A percentile compares a stretch with the other conserved stretches of the same genome.
Conservation (phyloP, 2,329 filamentous ascomycete species). For the Aspergillus novofumigatus region DNA sequence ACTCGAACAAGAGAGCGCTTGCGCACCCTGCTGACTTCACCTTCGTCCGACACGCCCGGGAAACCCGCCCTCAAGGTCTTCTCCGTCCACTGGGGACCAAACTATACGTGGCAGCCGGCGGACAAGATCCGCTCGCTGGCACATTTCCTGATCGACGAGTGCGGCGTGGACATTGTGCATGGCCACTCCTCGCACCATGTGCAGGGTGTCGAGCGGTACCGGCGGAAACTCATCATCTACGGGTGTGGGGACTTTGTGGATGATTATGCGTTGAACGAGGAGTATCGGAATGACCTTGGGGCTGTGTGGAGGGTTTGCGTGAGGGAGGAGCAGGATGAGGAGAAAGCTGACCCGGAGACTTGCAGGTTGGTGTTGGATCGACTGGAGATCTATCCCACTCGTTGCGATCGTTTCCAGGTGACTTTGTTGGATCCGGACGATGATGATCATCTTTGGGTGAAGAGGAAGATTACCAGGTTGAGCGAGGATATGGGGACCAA, state of each 20-base stretch:
- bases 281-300: slow-evolving; percentile 38
- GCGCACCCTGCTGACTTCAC: slow-evolving; percentile 14
- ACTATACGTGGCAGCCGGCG: slow-evolving; percentile 35
- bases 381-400: slow-evolving; percentile 36
- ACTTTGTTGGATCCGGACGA: slow-evolving; percentile 26
- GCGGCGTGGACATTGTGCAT: slow-evolving; percentile 40
- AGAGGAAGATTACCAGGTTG: slow-evolving; percentile 23
- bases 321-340: slow-evolving; percentile 5
- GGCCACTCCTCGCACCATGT: slow-evolving; percentile 41
- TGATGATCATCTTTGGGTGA: slow-evolving; percentile 31
- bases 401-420: slow-evolving; percentile 31
- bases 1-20: slow-evolving; percentile 18
- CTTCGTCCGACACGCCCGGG: neutral
- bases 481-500: slow-evolving; percentile 27
- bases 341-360: neutral
- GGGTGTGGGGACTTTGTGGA: slow-evolving; percentile 44
- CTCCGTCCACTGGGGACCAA: slow-evolving; percentile 41
- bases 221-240: slow-evolving; percentile 35
- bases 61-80: slow-evolving; percentile 32
- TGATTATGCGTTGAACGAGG: slow-evolving; percentile 34
- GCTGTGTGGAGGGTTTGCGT: slow-evolving; percentile 37
- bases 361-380: slow-evolving; percentile 17
- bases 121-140: slow-evolving; percentile 30
- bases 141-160: slow-evolving; percentile 40
- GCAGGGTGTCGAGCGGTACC: slow-evolving; percentile 38